A percentile compares a stretch with the other conserved stretches of the same genome.
These are phyloP conservation scores for Colletotrichum tropicicola DNA, from an alignment of 2,329 filamentous ascomycete genomes.

Conservation along the genomic window DNA sequence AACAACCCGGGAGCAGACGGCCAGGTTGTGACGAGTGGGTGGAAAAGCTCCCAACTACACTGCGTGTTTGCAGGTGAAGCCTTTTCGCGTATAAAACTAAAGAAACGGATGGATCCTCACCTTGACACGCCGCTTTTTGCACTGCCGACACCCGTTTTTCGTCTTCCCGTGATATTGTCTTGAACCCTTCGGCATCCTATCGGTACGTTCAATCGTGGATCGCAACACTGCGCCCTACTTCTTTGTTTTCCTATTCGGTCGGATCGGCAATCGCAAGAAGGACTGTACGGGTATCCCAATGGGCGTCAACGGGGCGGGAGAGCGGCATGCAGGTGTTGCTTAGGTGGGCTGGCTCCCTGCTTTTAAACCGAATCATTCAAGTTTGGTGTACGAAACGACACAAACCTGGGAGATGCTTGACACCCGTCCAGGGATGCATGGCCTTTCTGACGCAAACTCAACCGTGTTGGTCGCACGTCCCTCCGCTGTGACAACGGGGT, in stretches of 20 bases:
- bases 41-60: background rate
- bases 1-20: background rate
- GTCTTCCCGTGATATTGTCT: conserved; percentile 31
- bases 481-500: conserved; percentile 27
- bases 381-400: conserved; percentile 16
- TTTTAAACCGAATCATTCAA: conserved; percentile 13
- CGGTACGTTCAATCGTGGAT: background rate
- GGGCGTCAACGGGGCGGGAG: background rate
- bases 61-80: background rate
- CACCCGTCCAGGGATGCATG: conserved; percentile 19
- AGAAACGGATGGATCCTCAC: conserved; percentile 4
- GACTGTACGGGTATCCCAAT: background rate
- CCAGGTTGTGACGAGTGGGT: background rate
- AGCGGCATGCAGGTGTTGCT: background rate
- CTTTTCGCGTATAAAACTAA: background rate
- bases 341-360: conserved; percentile 3
- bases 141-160: conserved; percentile 30
- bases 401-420: conserved; percentile 15
- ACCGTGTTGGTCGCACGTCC: conserved; percentile 21
- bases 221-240: background rate
- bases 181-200: conserved; percentile 30
- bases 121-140: conserved; percentile 31
- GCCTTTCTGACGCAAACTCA: conserved; percentile 28
- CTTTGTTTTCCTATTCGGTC: background rate
- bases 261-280: background rate